phyloP scores from a whole-genome alignment of 2,329 filamentous ascomycete genomes.

The Arthrinium puccinioides region DNA sequence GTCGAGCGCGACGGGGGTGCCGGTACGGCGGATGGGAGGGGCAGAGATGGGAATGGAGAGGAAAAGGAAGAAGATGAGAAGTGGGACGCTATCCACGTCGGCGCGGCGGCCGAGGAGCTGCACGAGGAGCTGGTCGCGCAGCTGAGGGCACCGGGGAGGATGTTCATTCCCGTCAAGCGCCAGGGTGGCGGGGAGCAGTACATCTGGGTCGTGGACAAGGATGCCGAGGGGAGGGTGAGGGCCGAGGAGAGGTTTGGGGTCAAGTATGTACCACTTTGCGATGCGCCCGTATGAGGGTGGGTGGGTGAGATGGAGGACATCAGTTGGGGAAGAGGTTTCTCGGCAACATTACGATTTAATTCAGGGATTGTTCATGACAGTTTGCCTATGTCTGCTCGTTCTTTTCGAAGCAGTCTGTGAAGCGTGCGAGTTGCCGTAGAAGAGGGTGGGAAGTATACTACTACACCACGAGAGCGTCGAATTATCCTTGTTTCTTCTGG shows the following conservation, averaged over 20 bases:
- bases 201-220: slow-evolving; percentile 71
- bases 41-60: background rate
- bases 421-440: too few relatives aligned
- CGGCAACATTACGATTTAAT: too few relatives aligned
- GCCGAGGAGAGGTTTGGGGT: slow-evolving; percentile 62
- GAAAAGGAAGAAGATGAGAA: slow-evolving; percentile 36
- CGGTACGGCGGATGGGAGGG: slow-evolving; percentile 1
- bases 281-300: slow-evolving; percentile 41
- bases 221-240: slow-evolving; percentile 51
- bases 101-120: slow-evolving; percentile 70
- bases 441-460: too few relatives aligned
- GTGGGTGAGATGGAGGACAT: background rate
- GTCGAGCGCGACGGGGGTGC: slow-evolving; percentile 27
- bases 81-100: slow-evolving; percentile 95
- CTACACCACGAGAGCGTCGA: too few relatives aligned
- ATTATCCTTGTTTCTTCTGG: too few relatives aligned
- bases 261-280: slow-evolving; percentile 69
- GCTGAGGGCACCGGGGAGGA: slow-evolving; percentile 67
- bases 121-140: slow-evolving; percentile 70
- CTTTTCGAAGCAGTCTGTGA: too few relatives aligned
- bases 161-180: slow-evolving; percentile 72
- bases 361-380: too few relatives aligned
- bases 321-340: too few relatives aligned
- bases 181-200: slow-evolving; percentile 45
- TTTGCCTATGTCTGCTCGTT: too few relatives aligned